Evolutionary conservation across 345 rosid species (phyloP), one percentile per base, ranked within the genome.

Genomic region (Psidium friedrichsthalianum): DNA sequence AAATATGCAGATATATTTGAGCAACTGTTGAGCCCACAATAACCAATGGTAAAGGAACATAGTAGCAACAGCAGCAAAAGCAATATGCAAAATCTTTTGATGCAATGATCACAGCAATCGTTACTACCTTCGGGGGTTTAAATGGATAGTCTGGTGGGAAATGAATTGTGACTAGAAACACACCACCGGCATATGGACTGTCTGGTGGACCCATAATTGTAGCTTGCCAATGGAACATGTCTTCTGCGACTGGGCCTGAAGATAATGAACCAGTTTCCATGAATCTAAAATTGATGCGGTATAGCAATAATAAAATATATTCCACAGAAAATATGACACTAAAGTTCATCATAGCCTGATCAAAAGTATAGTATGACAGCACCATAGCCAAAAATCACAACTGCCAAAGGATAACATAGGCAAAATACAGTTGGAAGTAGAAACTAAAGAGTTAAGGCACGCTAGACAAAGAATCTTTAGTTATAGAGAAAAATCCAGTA

Each of bases 181-280:
- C 94, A 40, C 94, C 93, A 3, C 94, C 93, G 0, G 93, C 87
- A 42, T 89, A 92, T 56, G 94, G 94, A 83, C 94, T 92, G 20
- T 91, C 94, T 3, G 92, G 86, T 85, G 94, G 94, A 84, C 94
- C 94, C 93, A 92, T 92, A 56, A 92, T 92, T 51, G 94, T 92
- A 74, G 93, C 94, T 91, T 92, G 93, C 93, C 94, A 92, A 82
- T 92, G 93, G 51, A 92, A 92, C 94, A 92, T 90, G 85, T 92
- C 94, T 82, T 91, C 92, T 32, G 90, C 93, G 51, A 88, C 92
- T 12, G 94, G 94, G 58, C 94, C 94, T 91, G 84, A 25, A 80
- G 36, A 82, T 25, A 64, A 36, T 69, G 2, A 69, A 69, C 13
- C 47, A 69, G 47, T 36, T 69, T 22, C 14, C 80, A 36, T 69